Percentiles rank a stretch among this genome's conserved stretches.
These are phyloP conservation scores for Nephromyces sp. DNA, from an alignment of 169 alveolate genomes.

Conservation along the genomic window DNA sequence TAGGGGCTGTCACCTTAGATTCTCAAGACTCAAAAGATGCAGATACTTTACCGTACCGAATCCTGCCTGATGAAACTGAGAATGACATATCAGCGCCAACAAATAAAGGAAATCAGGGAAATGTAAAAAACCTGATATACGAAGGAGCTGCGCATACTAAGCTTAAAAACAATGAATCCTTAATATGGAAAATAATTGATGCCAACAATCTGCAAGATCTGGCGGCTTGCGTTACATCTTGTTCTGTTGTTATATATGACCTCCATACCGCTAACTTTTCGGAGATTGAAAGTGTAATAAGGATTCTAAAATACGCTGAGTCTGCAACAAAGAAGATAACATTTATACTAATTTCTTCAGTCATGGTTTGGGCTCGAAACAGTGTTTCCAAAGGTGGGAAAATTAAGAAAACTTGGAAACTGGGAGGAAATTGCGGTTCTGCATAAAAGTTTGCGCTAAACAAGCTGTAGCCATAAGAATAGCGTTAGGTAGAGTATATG, in stretches of 20 bases:
- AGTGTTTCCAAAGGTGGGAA: conserved; percentile 31
- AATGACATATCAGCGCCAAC: too few relatives aligned
- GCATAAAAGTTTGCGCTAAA: not conserved
- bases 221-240: conserved; percentile 9
- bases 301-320: conserved; percentile 30
- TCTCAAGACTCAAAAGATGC: too few relatives aligned
- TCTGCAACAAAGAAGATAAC: conserved; percentile 10
- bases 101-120: too few relatives aligned
- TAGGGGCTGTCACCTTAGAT: too few relatives aligned
- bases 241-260: conserved; percentile 48
- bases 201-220: too few relatives aligned
- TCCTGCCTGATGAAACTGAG: too few relatives aligned
- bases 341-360: conserved; percentile 63
- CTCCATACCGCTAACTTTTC: conserved; percentile 52
- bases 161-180: too few relatives aligned
- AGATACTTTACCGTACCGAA: too few relatives aligned
- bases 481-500: not conserved
- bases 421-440: conserved; percentile 27
- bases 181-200: too few relatives aligned
- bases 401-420: conserved; percentile 16
- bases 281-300: conserved; percentile 57
- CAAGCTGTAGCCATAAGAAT: conserved; percentile 8
- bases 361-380: conserved; percentile 74
- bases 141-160: too few relatives aligned
- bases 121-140: too few relatives aligned